Base-by-base conservation (phyloP, 2,329 filamentous ascomycete species). In the Chaetoscypha palmicola region DNA sequence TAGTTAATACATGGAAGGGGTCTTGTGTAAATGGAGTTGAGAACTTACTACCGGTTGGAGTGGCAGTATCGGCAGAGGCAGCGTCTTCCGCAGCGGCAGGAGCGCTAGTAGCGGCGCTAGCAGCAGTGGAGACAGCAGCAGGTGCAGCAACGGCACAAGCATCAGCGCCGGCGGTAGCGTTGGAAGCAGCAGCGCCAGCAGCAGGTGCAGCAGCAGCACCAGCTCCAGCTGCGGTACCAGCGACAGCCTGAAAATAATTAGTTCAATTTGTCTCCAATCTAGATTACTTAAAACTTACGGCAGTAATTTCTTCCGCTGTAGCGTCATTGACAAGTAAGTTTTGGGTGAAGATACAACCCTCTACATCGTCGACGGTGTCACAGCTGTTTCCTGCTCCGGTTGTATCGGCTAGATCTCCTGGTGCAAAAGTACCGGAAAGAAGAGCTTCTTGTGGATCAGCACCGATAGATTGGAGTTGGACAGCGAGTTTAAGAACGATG, bases 401-500 rank as follows among this genome's bases (percentile, higher is more conserved):
- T n/a, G 57, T 52, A 50, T 71, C 72, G 31, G 40, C 49, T 56
- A 78, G 66, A 51, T 72, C 52, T 40, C 80, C 80, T 12, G 80
- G 76, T 4, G 69, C 71, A 57, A 84, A 85, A 4, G 80, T 84
- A 43, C 76, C 79, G 2, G 61, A 57, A 50, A 77, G 65, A 38
- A 83, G 73, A 30, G 81, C 81, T 26, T 75, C 65, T 37, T 71
- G 65, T 12, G 79, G 77, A 59, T 85, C 74, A 22, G 75, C 81
- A 11, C 81, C 80, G 49, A 84, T 68, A 3, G 68, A 64, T 16
- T 71, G 70, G 40, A 84, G 74, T 64, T 83, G 76, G 41, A 67
- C 64, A 14, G 80, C 79, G 3, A 83, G 66, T 34, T 70, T 71
- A 5, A 81, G 66, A 36, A 76, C 71, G 52, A 83, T 74, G 26